A percentile compares a stretch with the other conserved stretches of the same genome.
Conservation (phyloP, 805 yeast genomes). For the Blastobotrys terrestris region DNA sequence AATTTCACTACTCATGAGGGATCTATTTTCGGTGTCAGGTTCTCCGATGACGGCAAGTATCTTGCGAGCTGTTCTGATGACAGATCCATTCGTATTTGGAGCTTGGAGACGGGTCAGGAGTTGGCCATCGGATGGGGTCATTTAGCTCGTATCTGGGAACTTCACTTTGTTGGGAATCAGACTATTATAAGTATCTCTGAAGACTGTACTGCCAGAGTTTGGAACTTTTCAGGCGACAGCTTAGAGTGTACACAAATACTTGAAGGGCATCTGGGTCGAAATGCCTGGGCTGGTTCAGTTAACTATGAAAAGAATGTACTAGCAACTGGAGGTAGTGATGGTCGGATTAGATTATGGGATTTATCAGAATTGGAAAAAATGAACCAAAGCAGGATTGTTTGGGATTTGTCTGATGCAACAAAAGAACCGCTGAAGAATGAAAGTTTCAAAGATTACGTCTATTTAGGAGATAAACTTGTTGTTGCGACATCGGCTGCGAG, state of each 20-base stretch:
- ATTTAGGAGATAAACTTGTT: conserved; percentile 41
- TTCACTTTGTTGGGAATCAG: conserved; percentile 45
- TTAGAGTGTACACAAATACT: conserved; percentile 43
- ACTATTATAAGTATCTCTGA: conserved; percentile 68
- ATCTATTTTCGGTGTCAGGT: conserved; percentile 74
- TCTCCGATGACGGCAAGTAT: conserved; percentile 48
- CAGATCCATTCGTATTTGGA: conserved; percentile 77
- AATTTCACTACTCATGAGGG: conserved; percentile 78
- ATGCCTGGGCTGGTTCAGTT: conserved; percentile 66
- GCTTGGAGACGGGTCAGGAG: conserved; percentile 47
- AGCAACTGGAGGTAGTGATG: conserved; percentile 93
- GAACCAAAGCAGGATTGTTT: background rate
- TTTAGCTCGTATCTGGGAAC: conserved; percentile 86
- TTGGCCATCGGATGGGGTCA: conserved; percentile 94
- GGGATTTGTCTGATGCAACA: background rate
- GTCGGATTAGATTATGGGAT: conserved; percentile 63
- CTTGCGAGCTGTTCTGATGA: conserved; percentile 90
- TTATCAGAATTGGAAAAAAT: conserved; percentile 9
- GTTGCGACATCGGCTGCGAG: conserved; percentile 54
- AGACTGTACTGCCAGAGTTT: conserved; percentile 76
- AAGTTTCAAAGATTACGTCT: conserved; percentile 53
- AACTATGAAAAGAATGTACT: conserved; percentile 49
- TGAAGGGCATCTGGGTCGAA: conserved; percentile 78
- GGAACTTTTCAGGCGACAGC: conserved; percentile 39
- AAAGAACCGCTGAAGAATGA: conserved; percentile 39